Base-by-base conservation (phyloP, 2,329 filamentous ascomycete genomes). In the Neonectria ditissima region DNA sequence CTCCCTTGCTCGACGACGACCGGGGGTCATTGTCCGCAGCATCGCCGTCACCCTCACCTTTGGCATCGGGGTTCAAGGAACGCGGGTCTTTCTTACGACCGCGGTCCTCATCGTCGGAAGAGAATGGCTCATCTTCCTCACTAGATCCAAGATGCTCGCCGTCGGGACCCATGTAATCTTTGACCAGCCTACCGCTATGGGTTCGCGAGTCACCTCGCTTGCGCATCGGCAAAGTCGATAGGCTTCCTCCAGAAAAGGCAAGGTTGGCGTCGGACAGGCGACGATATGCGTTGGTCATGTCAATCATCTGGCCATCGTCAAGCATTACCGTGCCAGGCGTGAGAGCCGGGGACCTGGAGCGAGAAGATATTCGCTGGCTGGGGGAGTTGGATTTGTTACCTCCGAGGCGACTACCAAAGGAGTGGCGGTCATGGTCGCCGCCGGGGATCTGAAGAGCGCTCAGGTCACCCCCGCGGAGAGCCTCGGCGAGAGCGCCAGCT, bases 181-280 rank as follows among this genome's bases (percentile, higher is more conserved):
- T 93, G 52, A 89, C 83, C 65, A 94, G 78, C 53, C 92, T 87
- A 50, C 85, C 86, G 51, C 85, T 86, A 2, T 79, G 78, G 8
- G 80, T 79, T 11, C 75, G 74, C 50, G 83, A 79, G 39, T 79
- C 82, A 6, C 76, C 70, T 51, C 70, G 72, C 73, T 89, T 90
- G 54, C 87, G 84, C 66, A 85, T 82, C 18, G 89, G 85, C 22
- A 92, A 80, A 54, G 83, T 81, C 7, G 90, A 84, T 32, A 95
- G 79, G 54, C 82, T 86, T 28, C 91, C 89, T 18, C 87, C 84
- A 5, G 89, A 89, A 30, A 84, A 84, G 4, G 87, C 83, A 45
- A 94, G 79, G 54, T 90, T 89, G 11, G 90, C 90, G 74, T 94
- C 90, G 1, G 91, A 93, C 18, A 94, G 80, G 62, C 88, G 86